Base-by-base conservation (phyloP, 257 asterid species). In the Solanum rostratum region DNA sequence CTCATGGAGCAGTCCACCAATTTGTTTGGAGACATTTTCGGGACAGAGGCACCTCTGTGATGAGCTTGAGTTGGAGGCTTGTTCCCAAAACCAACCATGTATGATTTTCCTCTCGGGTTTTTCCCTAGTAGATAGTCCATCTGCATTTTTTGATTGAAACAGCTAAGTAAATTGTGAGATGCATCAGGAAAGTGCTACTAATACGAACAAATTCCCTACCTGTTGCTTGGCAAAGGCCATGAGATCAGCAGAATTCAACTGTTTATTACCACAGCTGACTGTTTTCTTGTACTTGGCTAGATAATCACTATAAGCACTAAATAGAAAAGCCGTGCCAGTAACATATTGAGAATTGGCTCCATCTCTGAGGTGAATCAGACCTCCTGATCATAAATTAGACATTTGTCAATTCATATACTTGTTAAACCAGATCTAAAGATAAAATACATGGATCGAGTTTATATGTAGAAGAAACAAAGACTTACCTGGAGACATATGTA, bases 1-100 rank as follows among this genome's bases (percentile, higher is more conserved):
- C 92, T 93, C 94, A 92, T 88, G 3, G 90, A 71, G 73, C 98
- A 95, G 81, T 37, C 85, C 2, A 94, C 84, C 7, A 39, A 84
- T 85, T 86, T 24, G 12, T 71, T 18, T 2, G 85, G 27, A 6
- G 90, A 16, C 84, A 89, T 73, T 55, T 1, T 39, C 3, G 98
- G 98, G n/a, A 95, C 94, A 3, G 98, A 95, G 0, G 98, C 92
- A n/a, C 98, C 98, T 85, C 98, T 86, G 46, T 95, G 98, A 88
- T 95, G 98, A 3, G 97, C 94, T 80, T 91, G 98, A 63, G 33
- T 88, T 13, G 98, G 98, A 37, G 97, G 95, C 3, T 90, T 87
- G 3, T 86, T 88, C 2, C 98, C 98, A 76, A 94, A 95, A 20
- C 98, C 98, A 10, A 94, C 98, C 98, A 95, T 95, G 91, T 90